Conservation (phyloP, 768 basidiomycete species). For the Xerocomus spinulosus region DNA sequence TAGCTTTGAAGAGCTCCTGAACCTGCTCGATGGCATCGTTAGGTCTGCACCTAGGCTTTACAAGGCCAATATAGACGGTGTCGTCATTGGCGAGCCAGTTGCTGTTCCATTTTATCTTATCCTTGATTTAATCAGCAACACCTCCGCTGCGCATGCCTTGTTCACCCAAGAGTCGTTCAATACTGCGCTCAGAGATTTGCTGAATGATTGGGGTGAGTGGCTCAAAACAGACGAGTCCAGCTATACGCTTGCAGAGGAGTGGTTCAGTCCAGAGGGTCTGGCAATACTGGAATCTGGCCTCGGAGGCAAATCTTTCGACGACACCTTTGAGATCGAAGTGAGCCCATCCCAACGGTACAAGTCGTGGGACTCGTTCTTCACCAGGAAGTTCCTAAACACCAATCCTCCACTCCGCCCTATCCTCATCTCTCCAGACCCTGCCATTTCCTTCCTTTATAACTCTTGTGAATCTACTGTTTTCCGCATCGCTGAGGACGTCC, state of each 20-base stretch:
- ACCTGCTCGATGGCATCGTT: not conserved
- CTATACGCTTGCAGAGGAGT: not conserved
- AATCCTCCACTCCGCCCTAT: slow-evolving; percentile 34
- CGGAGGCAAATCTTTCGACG: not conserved
- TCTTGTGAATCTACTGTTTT: slow-evolving; percentile 52
- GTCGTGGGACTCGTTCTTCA: slow-evolving; percentile 55
- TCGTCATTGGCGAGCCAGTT: not conserved
- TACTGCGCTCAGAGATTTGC: not conserved
- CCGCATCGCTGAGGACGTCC: slow-evolving; percentile 31
- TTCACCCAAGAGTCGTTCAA: not conserved
- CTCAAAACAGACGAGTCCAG: not conserved
- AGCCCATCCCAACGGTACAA: not conserved
- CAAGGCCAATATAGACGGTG: not conserved
- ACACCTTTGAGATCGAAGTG: not conserved
- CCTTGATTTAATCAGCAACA: not conserved
- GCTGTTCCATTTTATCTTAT: not conserved
- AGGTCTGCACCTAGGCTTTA: slow-evolving; percentile 1
- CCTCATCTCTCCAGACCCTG: not conserved
- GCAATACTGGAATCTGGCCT: not conserved
- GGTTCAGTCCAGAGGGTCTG: not conserved
- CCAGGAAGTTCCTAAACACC: slow-evolving; percentile 30
- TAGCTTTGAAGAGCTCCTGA: not conserved
- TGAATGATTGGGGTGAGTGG: not conserved
- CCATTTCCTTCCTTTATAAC: slow-evolving; percentile 31
- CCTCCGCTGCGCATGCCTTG: not conserved